Evolutionary conservation across 2,329 filamentous ascomycete genomes (phyloP).

Genomic region (Chrysoporthe puriensis): DNA sequence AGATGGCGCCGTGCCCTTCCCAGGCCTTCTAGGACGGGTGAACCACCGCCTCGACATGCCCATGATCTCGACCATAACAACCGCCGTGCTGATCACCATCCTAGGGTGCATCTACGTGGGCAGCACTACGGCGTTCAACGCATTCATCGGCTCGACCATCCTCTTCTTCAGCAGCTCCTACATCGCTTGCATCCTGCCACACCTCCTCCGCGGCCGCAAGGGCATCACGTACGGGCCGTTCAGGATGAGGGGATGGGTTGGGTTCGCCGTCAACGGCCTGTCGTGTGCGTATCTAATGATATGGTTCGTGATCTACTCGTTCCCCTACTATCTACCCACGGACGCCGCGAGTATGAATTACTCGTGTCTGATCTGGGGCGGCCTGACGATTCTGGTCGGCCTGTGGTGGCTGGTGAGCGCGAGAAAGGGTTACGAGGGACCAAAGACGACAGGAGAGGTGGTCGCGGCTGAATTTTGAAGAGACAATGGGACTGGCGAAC

Average conservation of each 20-base stretch:
- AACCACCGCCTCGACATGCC: slow-evolving; percentile 40
- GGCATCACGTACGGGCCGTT: slow-evolving; percentile 59
- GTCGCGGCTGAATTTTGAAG: slow-evolving; percentile 14
- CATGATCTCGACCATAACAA: slow-evolving; percentile 53
- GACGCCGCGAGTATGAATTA: slow-evolving; percentile 54
- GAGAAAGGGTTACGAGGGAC: slow-evolving; percentile 30
- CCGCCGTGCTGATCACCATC: slow-evolving; percentile 49
- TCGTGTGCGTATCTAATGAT: slow-evolving; percentile 58
- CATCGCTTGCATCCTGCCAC: slow-evolving; percentile 64
- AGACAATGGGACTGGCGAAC: background rate
- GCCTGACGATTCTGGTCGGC: slow-evolving; percentile 43
- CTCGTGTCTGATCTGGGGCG: slow-evolving; percentile 48
- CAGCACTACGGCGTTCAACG: slow-evolving; percentile 68
- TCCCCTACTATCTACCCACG: slow-evolving; percentile 50
- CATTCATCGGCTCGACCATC: slow-evolving; percentile 60
- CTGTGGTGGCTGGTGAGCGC: slow-evolving; percentile 46
- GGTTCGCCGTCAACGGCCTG: slow-evolving; percentile 51
- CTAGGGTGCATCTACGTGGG: slow-evolving; percentile 69
- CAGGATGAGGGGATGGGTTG: slow-evolving; percentile 49
- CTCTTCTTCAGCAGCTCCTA: slow-evolving; percentile 55
- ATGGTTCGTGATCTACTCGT: slow-evolving; percentile 65
- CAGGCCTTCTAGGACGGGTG: slow-evolving; percentile 37
- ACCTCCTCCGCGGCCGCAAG: slow-evolving; percentile 50
- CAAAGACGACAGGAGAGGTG: slow-evolving; percentile 28
- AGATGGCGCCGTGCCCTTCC: slow-evolving; percentile 43